phyloP scores from a whole-genome alignment of 805 yeast genomes.

The Saccharomyces jurei region DNA sequence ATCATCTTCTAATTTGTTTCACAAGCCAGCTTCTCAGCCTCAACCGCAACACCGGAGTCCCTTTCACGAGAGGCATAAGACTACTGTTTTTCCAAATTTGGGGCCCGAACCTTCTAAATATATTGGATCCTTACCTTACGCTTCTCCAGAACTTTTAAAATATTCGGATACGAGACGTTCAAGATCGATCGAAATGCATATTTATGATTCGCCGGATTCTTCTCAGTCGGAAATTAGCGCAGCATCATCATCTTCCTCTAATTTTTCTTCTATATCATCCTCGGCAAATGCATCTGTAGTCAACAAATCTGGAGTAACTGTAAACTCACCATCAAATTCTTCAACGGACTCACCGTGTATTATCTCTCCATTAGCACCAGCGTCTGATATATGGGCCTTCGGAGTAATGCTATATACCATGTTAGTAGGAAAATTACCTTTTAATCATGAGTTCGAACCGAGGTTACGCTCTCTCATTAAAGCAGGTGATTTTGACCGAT shows the following conservation, averaged over 20 bases:
- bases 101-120: conserved; percentile 46
- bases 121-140: conserved; percentile 88
- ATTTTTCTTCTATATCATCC: not conserved
- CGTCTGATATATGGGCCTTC: conserved; percentile 85
- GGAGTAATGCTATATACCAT: conserved; percentile 74
- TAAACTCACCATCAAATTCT: conserved; percentile 45
- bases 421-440: conserved; percentile 69
- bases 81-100: conserved; percentile 2
- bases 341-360: not conserved
- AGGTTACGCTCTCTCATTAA: conserved; percentile 64
- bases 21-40: not conserved
- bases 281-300: not conserved
- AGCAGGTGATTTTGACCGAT: conserved; percentile 52
- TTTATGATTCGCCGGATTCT: not conserved
- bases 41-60: not conserved
- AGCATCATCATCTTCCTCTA: not conserved
- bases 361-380: conserved; percentile 40
- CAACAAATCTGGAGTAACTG: not conserved
- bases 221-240: not conserved
- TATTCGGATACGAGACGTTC: not conserved
- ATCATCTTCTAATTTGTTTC: not conserved
- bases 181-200: not conserved
- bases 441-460: conserved; percentile 78
- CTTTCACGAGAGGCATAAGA: conserved; percentile 2
- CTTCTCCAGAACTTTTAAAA: conserved; percentile 72